These are phyloP conservation scores for Kalmusia sp. DNA, from an alignment of 2,329 filamentous ascomycete genomes.

Conservation along the genomic window DNA sequence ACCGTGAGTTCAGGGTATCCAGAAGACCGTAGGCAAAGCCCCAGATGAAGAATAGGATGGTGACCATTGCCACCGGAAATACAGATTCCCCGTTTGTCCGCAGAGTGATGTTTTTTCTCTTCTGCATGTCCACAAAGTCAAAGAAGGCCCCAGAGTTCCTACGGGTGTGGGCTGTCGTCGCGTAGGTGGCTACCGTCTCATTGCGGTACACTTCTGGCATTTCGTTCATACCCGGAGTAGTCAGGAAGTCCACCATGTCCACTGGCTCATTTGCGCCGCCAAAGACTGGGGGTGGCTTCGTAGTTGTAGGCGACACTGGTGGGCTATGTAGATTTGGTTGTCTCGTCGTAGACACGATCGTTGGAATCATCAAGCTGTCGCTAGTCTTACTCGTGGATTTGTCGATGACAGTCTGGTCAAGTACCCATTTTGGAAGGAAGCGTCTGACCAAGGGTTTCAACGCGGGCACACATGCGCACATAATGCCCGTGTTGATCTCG, in stretches of 20 bases:
- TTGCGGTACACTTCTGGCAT: conserved; percentile 44
- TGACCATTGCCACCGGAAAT: conserved; percentile 76
- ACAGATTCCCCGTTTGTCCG: conserved; percentile 69
- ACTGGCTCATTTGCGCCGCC: conserved; percentile 39
- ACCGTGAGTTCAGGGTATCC: conserved; percentile 78
- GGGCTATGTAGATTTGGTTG: conserved; percentile 27
- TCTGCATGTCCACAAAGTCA: conserved; percentile 74
- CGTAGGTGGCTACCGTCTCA: conserved; percentile 40
- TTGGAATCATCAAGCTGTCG: conserved; percentile 35
- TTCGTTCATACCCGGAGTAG: conserved; percentile 54
- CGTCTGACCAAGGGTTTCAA: conserved; percentile 82
- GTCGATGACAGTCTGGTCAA: conserved; percentile 51
- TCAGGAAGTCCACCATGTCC: conserved; percentile 62
- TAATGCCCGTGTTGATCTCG: conserved; percentile 89
- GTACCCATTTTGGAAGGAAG: conserved; percentile 63
- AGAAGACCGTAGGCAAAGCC: conserved; percentile 89
- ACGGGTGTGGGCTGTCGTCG: conserved; percentile 31
- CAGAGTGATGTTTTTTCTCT: conserved; percentile 74
- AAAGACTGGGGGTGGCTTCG: conserved; percentile 25
- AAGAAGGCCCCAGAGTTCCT: conserved; percentile 64
- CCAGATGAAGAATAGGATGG: conserved; percentile 86
- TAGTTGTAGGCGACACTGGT: conserved; percentile 31
- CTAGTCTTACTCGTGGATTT: conserved; percentile 34
- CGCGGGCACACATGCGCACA: conserved; percentile 90
- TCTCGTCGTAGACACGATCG: conserved; percentile 27